phyloP scores from a whole-genome alignment of 2,329 filamentous ascomycete genomes.

The Colletotrichum magnum region DNA sequence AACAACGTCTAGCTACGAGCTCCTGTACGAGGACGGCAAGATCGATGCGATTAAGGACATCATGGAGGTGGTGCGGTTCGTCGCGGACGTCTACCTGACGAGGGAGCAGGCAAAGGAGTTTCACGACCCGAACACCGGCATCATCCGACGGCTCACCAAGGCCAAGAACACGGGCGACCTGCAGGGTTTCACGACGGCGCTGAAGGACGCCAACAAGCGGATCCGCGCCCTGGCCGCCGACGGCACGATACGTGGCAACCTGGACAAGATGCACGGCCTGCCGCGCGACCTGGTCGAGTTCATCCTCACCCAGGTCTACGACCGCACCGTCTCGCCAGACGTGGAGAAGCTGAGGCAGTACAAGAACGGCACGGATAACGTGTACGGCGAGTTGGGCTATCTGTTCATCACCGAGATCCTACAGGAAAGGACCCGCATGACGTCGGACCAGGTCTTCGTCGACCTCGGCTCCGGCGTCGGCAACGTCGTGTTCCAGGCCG shows the following conservation, averaged over 20 bases:
- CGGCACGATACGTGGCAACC: constrained; percentile 79
- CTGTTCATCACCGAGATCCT: constrained; percentile 89
- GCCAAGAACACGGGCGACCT: constrained; percentile 77
- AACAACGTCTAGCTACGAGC: constrained; percentile 70
- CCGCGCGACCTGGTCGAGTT: constrained; percentile 81
- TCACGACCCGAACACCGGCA: constrained; percentile 79
- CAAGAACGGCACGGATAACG: constrained; percentile 90
- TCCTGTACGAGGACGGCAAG: constrained; percentile 83
- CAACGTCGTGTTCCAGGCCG: constrained; percentile 94
- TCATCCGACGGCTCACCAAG: constrained; percentile 82
- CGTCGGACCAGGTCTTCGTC: constrained; percentile 88
- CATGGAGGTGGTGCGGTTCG: constrained; percentile 76
- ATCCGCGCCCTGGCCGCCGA: constrained; percentile 76
- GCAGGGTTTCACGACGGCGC: constrained; percentile 78
- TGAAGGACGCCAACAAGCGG: constrained; percentile 83
- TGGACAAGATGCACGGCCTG: constrained; percentile 78
- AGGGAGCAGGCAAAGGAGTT: constrained; percentile 77
- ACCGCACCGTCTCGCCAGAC: constrained; percentile 90
- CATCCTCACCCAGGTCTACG: constrained; percentile 90
- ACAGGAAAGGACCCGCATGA: constrained; percentile 80
- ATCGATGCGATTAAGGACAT: constrained; percentile 84
- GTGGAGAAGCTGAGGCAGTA: constrained; percentile 89
- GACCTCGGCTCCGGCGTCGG: constrained; percentile 96
- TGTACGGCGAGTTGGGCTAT: constrained; percentile 93
- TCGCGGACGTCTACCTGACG: constrained; percentile 84